These are phyloP conservation scores for Castanea mollissima DNA, from an alignment of 306 rosid genomes.

Conservation along the genomic window DNA sequence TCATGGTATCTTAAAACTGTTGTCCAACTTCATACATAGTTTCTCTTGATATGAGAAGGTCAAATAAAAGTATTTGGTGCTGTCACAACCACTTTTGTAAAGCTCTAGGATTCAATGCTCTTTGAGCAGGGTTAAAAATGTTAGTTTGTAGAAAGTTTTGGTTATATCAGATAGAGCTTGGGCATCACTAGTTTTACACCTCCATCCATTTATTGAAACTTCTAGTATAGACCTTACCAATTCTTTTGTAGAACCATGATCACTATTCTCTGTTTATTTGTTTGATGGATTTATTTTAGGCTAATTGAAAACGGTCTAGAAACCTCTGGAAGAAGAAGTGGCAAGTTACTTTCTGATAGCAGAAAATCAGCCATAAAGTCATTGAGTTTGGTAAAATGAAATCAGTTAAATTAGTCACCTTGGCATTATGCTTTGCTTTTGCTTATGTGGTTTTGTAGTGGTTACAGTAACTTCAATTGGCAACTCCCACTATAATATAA, in stretches of 20 bases:
- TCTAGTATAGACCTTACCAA: background rate
- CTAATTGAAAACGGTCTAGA: background rate
- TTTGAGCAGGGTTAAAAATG: too few relatives aligned
- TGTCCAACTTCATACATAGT: background rate
- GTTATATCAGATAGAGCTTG: too few relatives aligned
- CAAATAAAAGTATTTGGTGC: background rate
- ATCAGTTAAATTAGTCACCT: background rate
- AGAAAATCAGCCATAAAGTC: background rate
- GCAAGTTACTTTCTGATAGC: background rate
- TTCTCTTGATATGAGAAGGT: background rate
- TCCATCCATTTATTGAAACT: too few relatives aligned
- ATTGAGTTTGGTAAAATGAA: background rate
- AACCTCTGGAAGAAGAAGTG: background rate
- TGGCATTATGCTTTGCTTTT: background rate
- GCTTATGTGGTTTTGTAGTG: background rate
- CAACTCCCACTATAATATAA: background rate
- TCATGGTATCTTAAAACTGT: background rate
- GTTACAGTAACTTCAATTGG: background rate
- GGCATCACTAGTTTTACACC: too few relatives aligned
- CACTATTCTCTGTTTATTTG: background rate
- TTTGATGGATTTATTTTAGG: background rate
- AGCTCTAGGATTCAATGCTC: too few relatives aligned
- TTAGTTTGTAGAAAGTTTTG: too few relatives aligned
- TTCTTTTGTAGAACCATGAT: background rate
- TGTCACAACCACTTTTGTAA: too few relatives aligned